Base-by-base conservation (phyloP, 2,329 filamentous ascomycete species). In the Davidsoniella australis region DNA sequence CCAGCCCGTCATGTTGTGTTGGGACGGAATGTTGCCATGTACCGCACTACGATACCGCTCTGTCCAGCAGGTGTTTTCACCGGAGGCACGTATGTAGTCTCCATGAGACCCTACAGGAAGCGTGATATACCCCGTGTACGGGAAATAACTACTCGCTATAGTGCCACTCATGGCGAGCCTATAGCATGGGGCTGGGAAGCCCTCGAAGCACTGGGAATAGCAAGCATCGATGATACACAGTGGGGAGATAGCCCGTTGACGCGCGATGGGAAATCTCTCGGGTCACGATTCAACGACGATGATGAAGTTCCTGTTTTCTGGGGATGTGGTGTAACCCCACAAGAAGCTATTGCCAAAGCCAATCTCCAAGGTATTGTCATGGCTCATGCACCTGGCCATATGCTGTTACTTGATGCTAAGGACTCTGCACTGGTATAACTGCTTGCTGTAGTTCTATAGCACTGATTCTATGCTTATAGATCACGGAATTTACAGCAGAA, bases 311-410 rank as follows among this genome's bases (percentile, higher is more conserved):
- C 73, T 0, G 68, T 76, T 3, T 77, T 77, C 54, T 75, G 77
- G 75, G 78, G 74, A 0, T 82, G 77, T 57, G 77, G 77, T 33
- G 76, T 81, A 9, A 81, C 78, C 37, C 76, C 78, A 1, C 77
- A 81, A 57, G 71, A 78, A 57, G 76, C 75, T 12, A 73, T 81
- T 1, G 71, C 78, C 67, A 66, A 64, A 50, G 73, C 75, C 4
- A 62, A 59, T 6, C 56, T 78, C 42, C 57, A 71, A 43, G 78
- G 78, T 0, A 64, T 66, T 1, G 66, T 80, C 1, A 75, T 82
- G 65, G 72, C 69, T 1, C 78, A 82, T 62, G 69, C 70, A 16
- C 76, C 76, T 1, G 75, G 75, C 0, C 67, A 78, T 58, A 81
- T 81, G 76, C 57, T 80, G 40, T 61, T 79, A 1, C 59, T 78